phyloP scores from a whole-genome alignment of 768 basidiomycete genomes.

The Podaxis sp. region DNA sequence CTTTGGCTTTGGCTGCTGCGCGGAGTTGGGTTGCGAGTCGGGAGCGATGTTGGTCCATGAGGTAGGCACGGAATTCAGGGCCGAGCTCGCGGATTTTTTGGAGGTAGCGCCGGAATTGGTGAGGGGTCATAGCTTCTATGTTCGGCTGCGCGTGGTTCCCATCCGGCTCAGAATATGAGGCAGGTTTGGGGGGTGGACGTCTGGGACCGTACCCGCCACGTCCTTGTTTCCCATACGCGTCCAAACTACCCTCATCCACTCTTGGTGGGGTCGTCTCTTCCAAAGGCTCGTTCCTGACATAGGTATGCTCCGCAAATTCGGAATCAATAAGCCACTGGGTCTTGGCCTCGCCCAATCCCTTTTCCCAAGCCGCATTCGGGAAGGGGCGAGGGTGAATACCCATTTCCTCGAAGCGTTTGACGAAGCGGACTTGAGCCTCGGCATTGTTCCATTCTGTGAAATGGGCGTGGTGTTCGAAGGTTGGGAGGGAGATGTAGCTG shows the following conservation, averaged over 20 bases:
- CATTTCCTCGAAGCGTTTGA: conserved; percentile 67
- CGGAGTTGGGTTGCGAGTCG: conserved; percentile 7
- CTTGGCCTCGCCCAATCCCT: conserved; percentile 34
- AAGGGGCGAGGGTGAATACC: conserved; percentile 36
- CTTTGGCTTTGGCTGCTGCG: background rate
- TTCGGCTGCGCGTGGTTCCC: conserved; percentile 38
- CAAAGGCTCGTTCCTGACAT: background rate
- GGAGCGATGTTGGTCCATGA: conserved; percentile 21
- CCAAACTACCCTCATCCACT: background rate
- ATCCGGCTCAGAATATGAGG: background rate
- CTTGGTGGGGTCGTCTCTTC: background rate
- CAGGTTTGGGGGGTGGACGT: conserved; percentile 1
- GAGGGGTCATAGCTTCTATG: conserved; percentile 57
- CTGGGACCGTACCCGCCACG: conserved; percentile 24
- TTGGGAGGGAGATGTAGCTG: conserved; percentile 62
- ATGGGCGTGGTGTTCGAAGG: conserved; percentile 70
- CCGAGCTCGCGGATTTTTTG: conserved; percentile 56
- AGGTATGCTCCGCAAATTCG: conserved; percentile 33
- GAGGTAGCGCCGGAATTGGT: conserved; percentile 60
- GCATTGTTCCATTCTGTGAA: conserved; percentile 78
- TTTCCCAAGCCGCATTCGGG: conserved; percentile 35
- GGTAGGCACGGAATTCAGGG: conserved; percentile 44
- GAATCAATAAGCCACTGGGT: conserved; percentile 41
- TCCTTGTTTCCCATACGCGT: conserved; percentile 20
- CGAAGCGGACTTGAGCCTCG: conserved; percentile 64